These are phyloP conservation scores for Odontarrhena argentea DNA, from an alignment of 345 rosid species.

Conservation along the genomic window DNA sequence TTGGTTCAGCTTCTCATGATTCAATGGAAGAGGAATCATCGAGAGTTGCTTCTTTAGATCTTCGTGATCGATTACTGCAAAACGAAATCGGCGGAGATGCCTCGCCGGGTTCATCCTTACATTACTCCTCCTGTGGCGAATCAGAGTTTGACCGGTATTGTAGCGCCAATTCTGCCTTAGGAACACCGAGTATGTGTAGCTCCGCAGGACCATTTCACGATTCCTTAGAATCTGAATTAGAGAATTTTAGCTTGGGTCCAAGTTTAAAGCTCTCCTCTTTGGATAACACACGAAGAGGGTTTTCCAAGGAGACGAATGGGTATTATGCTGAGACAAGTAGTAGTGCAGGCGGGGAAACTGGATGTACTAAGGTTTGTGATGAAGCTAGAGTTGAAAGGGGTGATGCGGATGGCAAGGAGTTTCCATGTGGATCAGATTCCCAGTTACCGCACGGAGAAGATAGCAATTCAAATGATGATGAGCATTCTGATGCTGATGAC, in stretches of 20 bases:
- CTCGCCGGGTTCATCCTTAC: slow-evolving; percentile 59
- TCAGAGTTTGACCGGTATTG: slow-evolving; percentile 81
- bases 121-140: slow-evolving; percentile 81
- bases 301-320: slow-evolving; percentile 32
- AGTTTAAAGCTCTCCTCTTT: slow-evolving; percentile 34
- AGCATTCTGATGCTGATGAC: slow-evolving; percentile 64
- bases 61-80: slow-evolving; percentile 33
- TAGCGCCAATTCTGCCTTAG: slow-evolving; percentile 81
- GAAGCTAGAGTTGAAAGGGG: slow-evolving; percentile 24
- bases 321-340: slow-evolving; percentile 23
- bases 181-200: slow-evolving; percentile 75
- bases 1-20: slow-evolving; percentile 47
- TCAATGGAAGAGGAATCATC: slow-evolving; percentile 47
- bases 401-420: slow-evolving; percentile 28
- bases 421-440: slow-evolving; percentile 36
- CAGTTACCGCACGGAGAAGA: slow-evolving; percentile 40
- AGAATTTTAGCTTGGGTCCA: slow-evolving; percentile 68
- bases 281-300: slow-evolving; percentile 31
- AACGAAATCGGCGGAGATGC: slow-evolving; percentile 48
- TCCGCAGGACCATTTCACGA: slow-evolving; percentile 58
- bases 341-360: slow-evolving; percentile 22
- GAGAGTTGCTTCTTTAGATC: slow-evolving; percentile 49
- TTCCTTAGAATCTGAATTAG: slow-evolving; percentile 63
- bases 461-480: slow-evolving; percentile 45
- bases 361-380: slow-evolving; percentile 16